A percentile compares a stretch with the other conserved stretches of the same genome.
Conservation (phyloP, 805 yeast species). For the Zygosaccharomyces siamensis region DNA sequence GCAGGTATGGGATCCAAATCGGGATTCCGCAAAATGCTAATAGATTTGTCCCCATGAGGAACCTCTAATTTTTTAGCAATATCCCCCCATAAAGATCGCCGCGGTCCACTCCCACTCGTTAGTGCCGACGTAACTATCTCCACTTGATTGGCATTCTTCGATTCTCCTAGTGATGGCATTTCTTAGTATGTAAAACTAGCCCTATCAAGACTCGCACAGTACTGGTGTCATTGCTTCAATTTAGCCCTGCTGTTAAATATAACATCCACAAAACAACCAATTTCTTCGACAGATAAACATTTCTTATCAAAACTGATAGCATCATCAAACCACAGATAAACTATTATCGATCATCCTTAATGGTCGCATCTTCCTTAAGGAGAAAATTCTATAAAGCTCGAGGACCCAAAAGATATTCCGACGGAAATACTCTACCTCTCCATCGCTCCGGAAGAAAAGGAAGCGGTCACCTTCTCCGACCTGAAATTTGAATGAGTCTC, state of each 20-base stretch:
- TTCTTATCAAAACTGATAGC: no score
- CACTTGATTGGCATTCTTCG: neutral
- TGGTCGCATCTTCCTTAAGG: neutral
- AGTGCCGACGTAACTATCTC: neutral
- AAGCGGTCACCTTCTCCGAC: slow-evolving; percentile 6
- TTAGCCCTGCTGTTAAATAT: neutral
- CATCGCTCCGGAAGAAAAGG: no score
- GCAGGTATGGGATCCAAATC: slow-evolving; percentile 39
- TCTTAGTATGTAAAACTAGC: neutral
- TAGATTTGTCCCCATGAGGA: slow-evolving; percentile 28
- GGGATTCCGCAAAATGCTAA: slow-evolving; percentile 35
- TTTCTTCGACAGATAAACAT: no score
- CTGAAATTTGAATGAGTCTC: slow-evolving; percentile 16
- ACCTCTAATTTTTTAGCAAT: slow-evolving; percentile 22
- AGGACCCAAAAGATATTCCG: neutral
- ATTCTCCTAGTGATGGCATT: neutral
- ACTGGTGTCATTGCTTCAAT: no score
- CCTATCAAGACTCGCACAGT: no score
- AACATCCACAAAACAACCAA: no score
- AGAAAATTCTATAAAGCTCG: neutral
- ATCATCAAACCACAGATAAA: no score
- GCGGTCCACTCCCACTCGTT: neutral
- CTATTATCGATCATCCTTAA: no score
- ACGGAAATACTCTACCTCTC: neutral
- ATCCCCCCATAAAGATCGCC: neutral